Conservation (phyloP, 805 yeast genomes). For the Spathaspora passalidarum region DNA sequence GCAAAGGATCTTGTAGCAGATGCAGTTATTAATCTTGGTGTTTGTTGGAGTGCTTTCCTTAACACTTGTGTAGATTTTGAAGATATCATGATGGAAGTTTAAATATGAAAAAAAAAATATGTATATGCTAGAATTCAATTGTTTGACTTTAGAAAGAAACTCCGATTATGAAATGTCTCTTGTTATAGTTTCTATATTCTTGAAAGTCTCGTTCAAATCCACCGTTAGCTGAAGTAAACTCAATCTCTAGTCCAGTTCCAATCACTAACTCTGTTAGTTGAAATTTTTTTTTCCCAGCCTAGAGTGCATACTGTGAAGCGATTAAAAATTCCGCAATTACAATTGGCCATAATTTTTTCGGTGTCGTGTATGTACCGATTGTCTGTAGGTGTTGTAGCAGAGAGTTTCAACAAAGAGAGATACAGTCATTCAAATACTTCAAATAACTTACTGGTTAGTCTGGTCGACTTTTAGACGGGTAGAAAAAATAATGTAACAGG, state of each 20-base stretch:
- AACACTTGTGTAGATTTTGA: background rate
- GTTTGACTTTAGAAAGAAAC: background rate
- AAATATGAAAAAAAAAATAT: background rate
- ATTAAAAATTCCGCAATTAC: background rate
- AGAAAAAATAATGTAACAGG: too few species aligned
- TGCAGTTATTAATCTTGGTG: conserved; percentile 1
- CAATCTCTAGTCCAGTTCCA: background rate
- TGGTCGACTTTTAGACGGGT: too few species aligned
- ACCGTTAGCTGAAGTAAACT: background rate
- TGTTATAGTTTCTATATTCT: too few species aligned
- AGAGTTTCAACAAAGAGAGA: too few species aligned
- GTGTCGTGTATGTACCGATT: background rate
- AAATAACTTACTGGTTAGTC: too few species aligned
- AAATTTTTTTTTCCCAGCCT: background rate
- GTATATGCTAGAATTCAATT: background rate
- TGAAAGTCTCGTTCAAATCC: background rate
- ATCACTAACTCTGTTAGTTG: background rate
- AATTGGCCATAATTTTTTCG: background rate
- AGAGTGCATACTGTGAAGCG: background rate
- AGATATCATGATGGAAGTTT: background rate
- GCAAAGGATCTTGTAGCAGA: background rate
- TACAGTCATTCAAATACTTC: too few species aligned
- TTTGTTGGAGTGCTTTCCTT: background rate
- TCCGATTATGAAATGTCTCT: background rate
- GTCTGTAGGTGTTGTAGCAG: too few species aligned